Evolutionary conservation across 768 basidiomycete species (phyloP).

Genomic region (Trametes cinnabarina): DNA sequence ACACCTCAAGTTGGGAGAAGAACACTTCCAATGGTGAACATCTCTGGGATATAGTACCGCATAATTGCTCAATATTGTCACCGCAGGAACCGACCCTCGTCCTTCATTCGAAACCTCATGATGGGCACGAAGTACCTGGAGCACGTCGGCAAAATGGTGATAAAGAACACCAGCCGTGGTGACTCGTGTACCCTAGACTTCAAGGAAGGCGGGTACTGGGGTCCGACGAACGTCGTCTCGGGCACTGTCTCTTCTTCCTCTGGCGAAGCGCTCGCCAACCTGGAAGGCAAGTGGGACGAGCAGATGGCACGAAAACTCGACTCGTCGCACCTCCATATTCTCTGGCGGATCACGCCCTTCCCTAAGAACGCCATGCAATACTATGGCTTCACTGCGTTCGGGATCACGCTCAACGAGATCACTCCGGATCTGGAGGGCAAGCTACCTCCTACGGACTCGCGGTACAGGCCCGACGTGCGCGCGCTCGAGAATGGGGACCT

Average conservation of each 20-base stretch:
- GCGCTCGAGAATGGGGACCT: conserved; percentile 78
- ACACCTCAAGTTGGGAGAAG: conserved; percentile 61
- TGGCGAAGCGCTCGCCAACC: conserved; percentile 53
- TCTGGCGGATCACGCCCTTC: conserved; percentile 78
- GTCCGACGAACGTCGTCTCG: conserved; percentile 67
- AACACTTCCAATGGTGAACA: conserved; percentile 69
- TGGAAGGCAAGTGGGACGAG: conserved; percentile 94
- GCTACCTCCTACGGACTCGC: conserved; percentile 79
- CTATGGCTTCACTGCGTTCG: conserved; percentile 83
- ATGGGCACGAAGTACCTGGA: conserved; percentile 90
- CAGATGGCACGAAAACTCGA: conserved; percentile 69
- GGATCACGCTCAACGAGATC: conserved; percentile 79
- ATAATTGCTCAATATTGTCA: background rate
- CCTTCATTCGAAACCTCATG: conserved; percentile 87
- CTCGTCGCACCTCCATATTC: conserved; percentile 63
- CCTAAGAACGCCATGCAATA: conserved; percentile 66
- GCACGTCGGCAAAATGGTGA: conserved; percentile 75
- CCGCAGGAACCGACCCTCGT: conserved; percentile 78
- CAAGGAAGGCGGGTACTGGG: conserved; percentile 84
- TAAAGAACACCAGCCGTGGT: conserved; percentile 58
- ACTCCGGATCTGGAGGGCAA: conserved; percentile 59
- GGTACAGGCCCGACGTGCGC: conserved; percentile 76
- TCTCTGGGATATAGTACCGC: background rate
- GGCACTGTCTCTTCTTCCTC: conserved; percentile 55
- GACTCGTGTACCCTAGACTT: conserved; percentile 75